Conservation (phyloP, 371 early-diverging fungal genomes). For the Rhizopus sp. region DNA sequence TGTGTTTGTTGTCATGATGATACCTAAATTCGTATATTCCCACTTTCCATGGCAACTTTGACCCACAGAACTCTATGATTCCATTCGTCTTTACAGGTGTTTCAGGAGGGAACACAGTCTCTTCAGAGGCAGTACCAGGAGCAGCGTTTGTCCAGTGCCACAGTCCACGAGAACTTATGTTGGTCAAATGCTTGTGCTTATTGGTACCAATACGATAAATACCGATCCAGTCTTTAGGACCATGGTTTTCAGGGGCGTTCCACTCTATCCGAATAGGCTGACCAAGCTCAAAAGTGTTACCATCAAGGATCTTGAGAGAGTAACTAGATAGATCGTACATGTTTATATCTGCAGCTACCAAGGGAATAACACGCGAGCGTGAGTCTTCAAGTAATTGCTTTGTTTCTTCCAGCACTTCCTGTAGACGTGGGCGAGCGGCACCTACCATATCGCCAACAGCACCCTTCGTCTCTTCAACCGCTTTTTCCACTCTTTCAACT, state of each 20-base stretch:
- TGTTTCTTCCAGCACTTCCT: conserved; percentile 63
- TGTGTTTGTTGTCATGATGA: conserved; percentile 85
- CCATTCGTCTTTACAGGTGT: conserved; percentile 32
- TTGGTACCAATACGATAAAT: conserved; percentile 80
- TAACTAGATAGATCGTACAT: conserved; percentile 56
- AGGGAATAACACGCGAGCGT: conserved; percentile 42
- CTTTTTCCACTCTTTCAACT: conserved; percentile 59
- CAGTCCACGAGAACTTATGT: conserved; percentile 68
- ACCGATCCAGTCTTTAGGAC: conserved; percentile 92
- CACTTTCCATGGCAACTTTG: conserved; percentile 77
- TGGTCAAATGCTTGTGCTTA: conserved; percentile 72
- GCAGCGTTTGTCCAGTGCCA: conserved; percentile 52
- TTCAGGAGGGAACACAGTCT: conserved; percentile 30
- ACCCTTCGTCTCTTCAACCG: conserved; percentile 62
- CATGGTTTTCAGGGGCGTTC: conserved; percentile 72
- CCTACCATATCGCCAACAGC: conserved; percentile 58
- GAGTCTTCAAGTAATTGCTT: conserved; percentile 53
- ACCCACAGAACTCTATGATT: conserved; percentile 54
- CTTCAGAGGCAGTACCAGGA: conserved; percentile 5
- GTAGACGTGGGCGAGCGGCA: conserved; percentile 54
- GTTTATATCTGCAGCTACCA: conserved; percentile 49
- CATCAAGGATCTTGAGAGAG: conserved; percentile 29
- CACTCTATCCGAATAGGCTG: conserved; percentile 71
- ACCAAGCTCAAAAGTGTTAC: conserved; percentile 58
- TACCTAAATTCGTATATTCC: conserved; percentile 90